phyloP scores from a whole-genome alignment of 1,284 basidiomycete species.

The Cerrena zonata region DNA sequence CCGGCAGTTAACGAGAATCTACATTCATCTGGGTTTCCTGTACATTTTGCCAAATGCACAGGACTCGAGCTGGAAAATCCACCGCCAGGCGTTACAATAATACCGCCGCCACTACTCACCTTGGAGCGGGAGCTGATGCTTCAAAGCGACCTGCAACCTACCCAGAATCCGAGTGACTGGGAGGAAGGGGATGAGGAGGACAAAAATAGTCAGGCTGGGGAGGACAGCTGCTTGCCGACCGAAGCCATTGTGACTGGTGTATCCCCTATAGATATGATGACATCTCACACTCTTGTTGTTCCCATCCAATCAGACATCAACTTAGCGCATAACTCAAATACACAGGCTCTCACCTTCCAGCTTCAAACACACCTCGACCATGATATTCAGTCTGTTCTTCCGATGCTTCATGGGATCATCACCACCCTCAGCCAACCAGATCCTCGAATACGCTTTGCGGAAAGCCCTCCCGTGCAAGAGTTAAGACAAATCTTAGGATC shows the following conservation, averaged over 20 bases:
- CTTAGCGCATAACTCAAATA: not conserved
- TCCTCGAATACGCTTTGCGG: not conserved
- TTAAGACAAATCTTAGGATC: not conserved
- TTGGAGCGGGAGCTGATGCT: not conserved
- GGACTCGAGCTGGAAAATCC: too few relatives aligned
- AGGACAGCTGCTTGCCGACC: too few relatives aligned
- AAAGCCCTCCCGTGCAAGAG: not conserved
- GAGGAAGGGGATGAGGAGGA: too few relatives aligned
- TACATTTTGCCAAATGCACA: not conserved
- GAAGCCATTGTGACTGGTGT: too few relatives aligned
- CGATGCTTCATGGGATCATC: conserved; percentile 2
- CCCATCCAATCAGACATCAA: not conserved
- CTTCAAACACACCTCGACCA: conserved; percentile 3
- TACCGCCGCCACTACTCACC: not conserved
- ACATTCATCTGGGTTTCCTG: not conserved
- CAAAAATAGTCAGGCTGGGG: too few relatives aligned
- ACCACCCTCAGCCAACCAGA: not conserved
- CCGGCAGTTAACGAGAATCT: not conserved
- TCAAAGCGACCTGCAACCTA: not conserved
- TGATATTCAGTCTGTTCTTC: not conserved
- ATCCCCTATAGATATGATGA: too few relatives aligned
- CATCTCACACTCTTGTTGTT: too few relatives aligned
- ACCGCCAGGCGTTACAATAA: not conserved
- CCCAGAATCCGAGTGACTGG: not conserved
- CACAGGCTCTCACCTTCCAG: not conserved